Evolutionary conservation across 176 grass and related monocot species (phyloP).

Genomic region (Bothriochloa decipiens): DNA sequence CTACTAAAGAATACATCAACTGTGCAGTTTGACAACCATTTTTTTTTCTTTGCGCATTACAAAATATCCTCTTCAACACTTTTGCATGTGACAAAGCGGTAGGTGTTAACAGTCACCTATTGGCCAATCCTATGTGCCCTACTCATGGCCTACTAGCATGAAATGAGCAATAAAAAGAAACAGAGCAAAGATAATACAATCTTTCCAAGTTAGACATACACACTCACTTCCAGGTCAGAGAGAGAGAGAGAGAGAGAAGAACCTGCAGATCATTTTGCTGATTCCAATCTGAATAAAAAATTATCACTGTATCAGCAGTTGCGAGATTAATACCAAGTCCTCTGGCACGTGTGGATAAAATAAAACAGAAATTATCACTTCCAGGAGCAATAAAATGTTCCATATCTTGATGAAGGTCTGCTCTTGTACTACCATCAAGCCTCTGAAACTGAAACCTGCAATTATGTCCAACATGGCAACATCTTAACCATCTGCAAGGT

Average conservation of each 20-base stretch:
- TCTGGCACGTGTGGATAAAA: conserved; percentile 95
- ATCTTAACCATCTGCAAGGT: conserved; percentile 94
- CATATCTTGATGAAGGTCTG: conserved; percentile 98
- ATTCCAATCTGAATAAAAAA: conserved; percentile 99
- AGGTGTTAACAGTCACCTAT: conserved; percentile 97
- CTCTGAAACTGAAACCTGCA: conserved; percentile 98
- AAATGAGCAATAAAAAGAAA: conserved; percentile 24
- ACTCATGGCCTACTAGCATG: conserved; percentile 91
- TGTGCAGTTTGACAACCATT: conserved; percentile 48
- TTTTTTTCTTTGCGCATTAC: conserved; percentile 97
- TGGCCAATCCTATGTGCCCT: conserved; percentile 98
- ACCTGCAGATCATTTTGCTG: conserved; percentile 99
- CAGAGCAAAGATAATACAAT: conserved; percentile 28
- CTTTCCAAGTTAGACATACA: not conserved
- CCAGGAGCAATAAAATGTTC: conserved; percentile 99
- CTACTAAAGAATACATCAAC: conserved; percentile 14
- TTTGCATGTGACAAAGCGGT: conserved; percentile 95
- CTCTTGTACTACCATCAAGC: conserved; percentile 97
- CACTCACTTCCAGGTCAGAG: not conserved
- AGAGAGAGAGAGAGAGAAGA: not conserved
- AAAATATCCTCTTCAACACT: conserved; percentile 99
- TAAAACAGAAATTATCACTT: conserved; percentile 98
- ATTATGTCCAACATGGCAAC: conserved; percentile 99
- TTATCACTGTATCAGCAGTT: conserved; percentile 98
- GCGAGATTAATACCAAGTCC: conserved; percentile 99